phyloP scores from a whole-genome alignment of 345 rosid species.

The Cardamine resedifolia region DNA sequence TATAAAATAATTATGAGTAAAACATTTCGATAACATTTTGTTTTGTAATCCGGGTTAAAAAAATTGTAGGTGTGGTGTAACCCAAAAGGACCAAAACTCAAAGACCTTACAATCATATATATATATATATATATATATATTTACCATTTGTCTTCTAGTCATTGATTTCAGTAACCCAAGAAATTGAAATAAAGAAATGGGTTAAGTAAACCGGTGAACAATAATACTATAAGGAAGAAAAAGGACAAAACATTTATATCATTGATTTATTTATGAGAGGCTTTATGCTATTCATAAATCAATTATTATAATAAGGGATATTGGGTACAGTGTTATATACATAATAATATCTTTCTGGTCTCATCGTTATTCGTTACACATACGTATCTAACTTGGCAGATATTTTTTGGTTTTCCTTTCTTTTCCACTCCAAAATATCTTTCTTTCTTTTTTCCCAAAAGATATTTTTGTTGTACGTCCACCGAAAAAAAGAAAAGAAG shows the following conservation, averaged over 20 bases:
- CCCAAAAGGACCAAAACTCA: neutral
- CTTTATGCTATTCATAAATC: neutral
- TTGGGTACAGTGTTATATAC: neutral
- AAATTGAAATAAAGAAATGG: neutral
- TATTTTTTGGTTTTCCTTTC: conserved; percentile 10
- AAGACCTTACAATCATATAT: neutral
- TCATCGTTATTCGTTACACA: conserved; percentile 8
- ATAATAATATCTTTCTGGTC: conserved; percentile 4
- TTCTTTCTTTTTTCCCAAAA: neutral
- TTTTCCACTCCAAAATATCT: conserved; percentile 28
- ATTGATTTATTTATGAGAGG: neutral
- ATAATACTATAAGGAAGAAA: neutral
- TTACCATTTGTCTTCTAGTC: neutral
- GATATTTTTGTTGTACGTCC: conserved; percentile 21
- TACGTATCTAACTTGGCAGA: conserved; percentile 30
- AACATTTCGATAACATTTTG: neutral
- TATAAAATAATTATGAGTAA: neutral
- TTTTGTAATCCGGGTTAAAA: neutral
- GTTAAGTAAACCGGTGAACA: neutral
- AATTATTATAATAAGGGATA: neutral
- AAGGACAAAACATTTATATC: conserved; percentile 15
- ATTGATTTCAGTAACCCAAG: neutral
- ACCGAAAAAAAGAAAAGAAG: conserved; percentile 4
- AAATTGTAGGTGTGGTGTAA: neutral
- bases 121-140: no score